Base-by-base conservation (phyloP, 441 rosid genomes). In the Francoa sonchifolia region DNA sequence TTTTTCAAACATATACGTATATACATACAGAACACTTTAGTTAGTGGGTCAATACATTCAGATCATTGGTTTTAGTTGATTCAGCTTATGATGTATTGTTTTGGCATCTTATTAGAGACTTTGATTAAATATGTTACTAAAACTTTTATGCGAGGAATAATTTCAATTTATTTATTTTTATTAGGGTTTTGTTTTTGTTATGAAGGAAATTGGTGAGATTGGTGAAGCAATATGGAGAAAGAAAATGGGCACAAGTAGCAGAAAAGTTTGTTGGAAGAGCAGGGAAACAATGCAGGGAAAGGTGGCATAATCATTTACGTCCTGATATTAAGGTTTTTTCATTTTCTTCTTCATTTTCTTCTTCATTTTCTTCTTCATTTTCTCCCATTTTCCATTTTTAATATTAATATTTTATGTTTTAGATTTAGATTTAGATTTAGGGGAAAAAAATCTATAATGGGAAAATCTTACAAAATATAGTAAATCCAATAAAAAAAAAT, bases 271-370 rank as follows among this genome's bases (percentile, higher is more conserved):
- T 30, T n/a, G 97, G 89, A 54, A 74, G 95, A 58, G 94, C 82
- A 6, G 97, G 97, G 23, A 89, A 84, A 60, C 97, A 84, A 59
- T 89, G 97, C 49, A 79, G 95, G 1, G 97, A 88, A 61, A 69
- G 97, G 66, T 88, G 97, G 97, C 94, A 89, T 65, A 89, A 89
- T 56, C 95, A 89, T 75, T 64, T 89, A 41, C 73, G 94, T 11
- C 95, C 97, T 16, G 73, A 89, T 62, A 82, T 89, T 49, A 89
- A 79, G 94, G 97, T 79, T 49, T 38, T 16, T 9, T 6, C n/a
- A n/a, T n/a, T n/a, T n/a, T 1, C 6, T 20, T 4, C 8, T 8
- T 3, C 13, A 17, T 5, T 5, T 13, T 18, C 14, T 13, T 10
- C 4, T 6, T 6, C 3, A 14, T 17, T 28, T 9, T 31, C 15